These are phyloP conservation scores for Macrolepiota dolichaula DNA, from an alignment of 768 basidiomycete genomes.

Conservation along the genomic window DNA sequence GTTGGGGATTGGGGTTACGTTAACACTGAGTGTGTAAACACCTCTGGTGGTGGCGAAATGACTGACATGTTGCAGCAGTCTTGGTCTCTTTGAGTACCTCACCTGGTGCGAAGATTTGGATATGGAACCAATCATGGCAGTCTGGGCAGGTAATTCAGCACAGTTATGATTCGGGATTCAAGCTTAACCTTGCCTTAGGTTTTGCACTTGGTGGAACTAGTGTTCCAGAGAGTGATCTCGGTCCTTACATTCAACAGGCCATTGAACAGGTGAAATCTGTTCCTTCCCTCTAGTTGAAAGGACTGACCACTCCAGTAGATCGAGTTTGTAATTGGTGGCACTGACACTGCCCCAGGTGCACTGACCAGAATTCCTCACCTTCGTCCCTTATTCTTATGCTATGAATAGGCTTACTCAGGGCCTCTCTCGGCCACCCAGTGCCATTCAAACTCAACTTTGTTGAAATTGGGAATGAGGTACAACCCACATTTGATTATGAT, in stretches of 20 bases:
- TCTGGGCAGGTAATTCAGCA: conserved; percentile 45
- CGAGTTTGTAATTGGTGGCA: conserved; percentile 63
- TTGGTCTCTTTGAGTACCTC: conserved; percentile 56
- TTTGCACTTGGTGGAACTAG: too few species aligned
- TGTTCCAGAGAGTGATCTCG: too few species aligned
- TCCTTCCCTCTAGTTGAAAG: background rate
- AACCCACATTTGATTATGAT: background rate
- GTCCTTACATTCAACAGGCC: conserved; percentile 54
- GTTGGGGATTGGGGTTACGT: conserved; percentile 60
- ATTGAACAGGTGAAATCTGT: conserved; percentile 43
- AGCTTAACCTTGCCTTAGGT: conserved; percentile 9
- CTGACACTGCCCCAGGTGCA: too few species aligned
- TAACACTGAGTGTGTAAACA: too few species aligned
- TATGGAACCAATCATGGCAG: conserved; percentile 62
- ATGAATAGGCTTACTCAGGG: conserved; percentile 47
- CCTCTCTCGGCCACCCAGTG: too few species aligned
- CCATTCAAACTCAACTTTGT: conserved; percentile 49
- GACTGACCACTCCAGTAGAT: conserved; percentile 30
- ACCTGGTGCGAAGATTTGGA: too few species aligned
- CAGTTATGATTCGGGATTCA: background rate
- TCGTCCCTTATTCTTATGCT: background rate
- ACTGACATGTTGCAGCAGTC: conserved; percentile 33
- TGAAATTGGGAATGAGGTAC: conserved; percentile 59
- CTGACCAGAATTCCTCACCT: background rate
- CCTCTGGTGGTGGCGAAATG: background rate